A percentile compares a stretch with the other conserved stretches of the same genome.
These are phyloP conservation scores for Neoscytalidium dimidiatum DNA, from an alignment of 2,329 filamentous ascomycete species.

Conservation along the genomic window DNA sequence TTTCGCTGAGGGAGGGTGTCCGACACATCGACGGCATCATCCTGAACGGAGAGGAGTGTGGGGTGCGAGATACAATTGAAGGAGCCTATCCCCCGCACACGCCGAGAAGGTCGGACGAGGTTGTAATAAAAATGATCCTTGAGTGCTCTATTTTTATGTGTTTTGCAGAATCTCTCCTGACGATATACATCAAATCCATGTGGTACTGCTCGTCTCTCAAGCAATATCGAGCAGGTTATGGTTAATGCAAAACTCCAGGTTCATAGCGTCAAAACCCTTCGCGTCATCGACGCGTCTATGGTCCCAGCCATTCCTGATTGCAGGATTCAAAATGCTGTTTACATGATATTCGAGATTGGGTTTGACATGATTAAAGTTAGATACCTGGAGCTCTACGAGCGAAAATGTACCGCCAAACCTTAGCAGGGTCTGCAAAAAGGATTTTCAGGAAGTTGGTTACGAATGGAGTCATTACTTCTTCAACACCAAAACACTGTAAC, in stretches of 20 bases:
- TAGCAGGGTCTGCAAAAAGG: too few relatives aligned
- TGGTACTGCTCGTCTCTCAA: conserved; percentile 56
- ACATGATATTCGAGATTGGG: conserved; percentile 60
- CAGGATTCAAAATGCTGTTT: conserved; percentile 60
- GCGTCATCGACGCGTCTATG: conserved; percentile 55
- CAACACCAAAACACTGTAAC: too few relatives aligned
- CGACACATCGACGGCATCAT: conserved; percentile 60
- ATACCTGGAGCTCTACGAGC: conserved; percentile 34
- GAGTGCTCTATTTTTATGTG: conserved; percentile 57
- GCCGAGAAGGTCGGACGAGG: conserved; percentile 57
- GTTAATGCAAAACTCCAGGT: conserved; percentile 44
- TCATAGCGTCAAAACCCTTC: conserved; percentile 52
- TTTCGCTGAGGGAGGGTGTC: conserved; percentile 61
- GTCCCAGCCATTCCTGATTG: conserved; percentile 48
- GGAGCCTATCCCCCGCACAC: conserved; percentile 63
- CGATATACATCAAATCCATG: conserved; percentile 49
- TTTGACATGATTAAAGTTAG: conserved; percentile 52
- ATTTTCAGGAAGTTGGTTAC: too few relatives aligned
- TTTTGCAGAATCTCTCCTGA: conserved; percentile 18
- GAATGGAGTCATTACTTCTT: too few relatives aligned
- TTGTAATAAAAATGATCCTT: conserved; percentile 58
- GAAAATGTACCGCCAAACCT: too few relatives aligned
- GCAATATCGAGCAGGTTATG: conserved; percentile 54
- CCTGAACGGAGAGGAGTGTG: conserved; percentile 58
- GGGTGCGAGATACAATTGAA: conserved; percentile 53